Evolutionary conservation across 176 grass and related monocot genomes (phyloP).

Genomic region (sorghum (Sorghum bicolor)): DNA sequence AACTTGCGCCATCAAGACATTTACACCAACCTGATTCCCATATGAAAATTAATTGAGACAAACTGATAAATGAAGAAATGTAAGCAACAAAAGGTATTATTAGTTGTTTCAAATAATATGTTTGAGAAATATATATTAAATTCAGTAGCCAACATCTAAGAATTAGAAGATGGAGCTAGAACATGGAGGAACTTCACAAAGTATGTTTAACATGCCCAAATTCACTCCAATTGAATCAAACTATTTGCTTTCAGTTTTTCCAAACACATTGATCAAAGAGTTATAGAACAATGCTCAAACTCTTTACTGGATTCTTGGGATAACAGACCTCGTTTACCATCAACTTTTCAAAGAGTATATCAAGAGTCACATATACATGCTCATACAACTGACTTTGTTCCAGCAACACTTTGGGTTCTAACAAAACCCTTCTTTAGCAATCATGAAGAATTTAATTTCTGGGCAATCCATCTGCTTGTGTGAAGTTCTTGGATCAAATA

Average conservation of each 20-base stretch:
- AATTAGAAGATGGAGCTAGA: slow-evolving; percentile 11
- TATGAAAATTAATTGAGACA: slow-evolving; percentile 28
- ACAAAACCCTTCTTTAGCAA: not conserved
- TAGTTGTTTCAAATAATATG: slow-evolving; percentile 1
- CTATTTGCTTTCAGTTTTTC: not conserved
- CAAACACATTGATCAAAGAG: not conserved
- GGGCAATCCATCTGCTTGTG: not conserved
- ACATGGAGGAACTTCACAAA: not conserved
- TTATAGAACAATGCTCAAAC: not conserved
- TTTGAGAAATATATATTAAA: slow-evolving; percentile 16
- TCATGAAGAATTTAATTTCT: not conserved
- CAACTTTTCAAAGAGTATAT: not conserved
- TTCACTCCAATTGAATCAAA: slow-evolving; percentile 1
- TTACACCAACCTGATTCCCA: slow-evolving; percentile 81
- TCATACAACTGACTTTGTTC: not conserved
- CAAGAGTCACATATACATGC: not conserved
- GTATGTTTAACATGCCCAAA: not conserved
- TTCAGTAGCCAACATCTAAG: not conserved
- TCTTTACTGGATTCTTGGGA: not conserved
- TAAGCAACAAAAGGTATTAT: slow-evolving; percentile 22
- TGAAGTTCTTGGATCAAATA: not conserved
- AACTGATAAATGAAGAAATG: slow-evolving; percentile 9
- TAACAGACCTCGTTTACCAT: not conserved
- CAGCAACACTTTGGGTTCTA: not conserved
- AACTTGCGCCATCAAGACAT: slow-evolving; percentile 94